phyloP scores from a whole-genome alignment of 257 asterid genomes.

The Fraxinus pennsylvanica region DNA sequence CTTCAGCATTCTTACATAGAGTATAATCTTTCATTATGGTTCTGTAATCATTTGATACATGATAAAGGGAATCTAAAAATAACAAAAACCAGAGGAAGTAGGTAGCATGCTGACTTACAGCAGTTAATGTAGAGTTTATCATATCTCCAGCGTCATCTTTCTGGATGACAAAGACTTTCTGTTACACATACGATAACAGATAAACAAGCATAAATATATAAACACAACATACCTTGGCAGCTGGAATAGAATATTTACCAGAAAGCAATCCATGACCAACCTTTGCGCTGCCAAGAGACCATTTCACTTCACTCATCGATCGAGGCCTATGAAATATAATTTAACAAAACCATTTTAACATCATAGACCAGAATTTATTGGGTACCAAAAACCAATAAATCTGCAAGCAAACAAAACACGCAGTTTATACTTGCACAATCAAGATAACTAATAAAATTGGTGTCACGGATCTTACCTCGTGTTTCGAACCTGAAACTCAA shows the following conservation, averaged over 20 bases:
- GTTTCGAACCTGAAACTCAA: too few species aligned
- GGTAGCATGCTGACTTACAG: conserved; percentile 35
- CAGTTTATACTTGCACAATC: too few species aligned
- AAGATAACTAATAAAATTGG: too few species aligned
- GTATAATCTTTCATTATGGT: not conserved
- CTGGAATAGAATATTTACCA: conserved; percentile 83
- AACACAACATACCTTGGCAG: conserved; percentile 52
- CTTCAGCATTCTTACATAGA: conserved; percentile 1
- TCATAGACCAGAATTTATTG: too few species aligned
- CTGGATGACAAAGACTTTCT: conserved; percentile 35
- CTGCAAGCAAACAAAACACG: too few species aligned
- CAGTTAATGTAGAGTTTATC: conserved; percentile 35
- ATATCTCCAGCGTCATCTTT: conserved; percentile 44
- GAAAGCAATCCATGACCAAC: conserved; percentile 95
- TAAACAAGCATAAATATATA: conserved; percentile 17
- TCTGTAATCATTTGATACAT: conserved; percentile 7
- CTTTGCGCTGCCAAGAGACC: conserved; percentile 61
- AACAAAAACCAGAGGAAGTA: conserved; percentile 1
- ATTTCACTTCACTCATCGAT: too few species aligned
- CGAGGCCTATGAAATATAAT: too few species aligned
- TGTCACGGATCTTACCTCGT: too few species aligned
- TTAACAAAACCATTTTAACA: too few species aligned
- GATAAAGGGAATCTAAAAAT: not conserved
- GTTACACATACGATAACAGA: conserved; percentile 17
- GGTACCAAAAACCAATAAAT: too few species aligned